Conservation (phyloP, 441 rosid genomes). For the Gossypium schwendimanii region DNA sequence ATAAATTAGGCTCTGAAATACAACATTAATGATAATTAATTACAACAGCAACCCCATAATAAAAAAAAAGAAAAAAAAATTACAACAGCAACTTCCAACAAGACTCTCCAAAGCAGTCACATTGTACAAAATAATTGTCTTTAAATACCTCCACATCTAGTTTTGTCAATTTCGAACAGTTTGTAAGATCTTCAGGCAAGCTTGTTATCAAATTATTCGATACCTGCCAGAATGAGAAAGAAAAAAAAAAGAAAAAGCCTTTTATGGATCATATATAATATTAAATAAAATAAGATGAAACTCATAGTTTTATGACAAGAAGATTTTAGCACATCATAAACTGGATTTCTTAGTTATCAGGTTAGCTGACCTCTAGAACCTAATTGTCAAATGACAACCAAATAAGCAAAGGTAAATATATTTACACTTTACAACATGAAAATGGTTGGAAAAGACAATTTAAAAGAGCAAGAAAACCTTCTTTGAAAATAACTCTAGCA, state of each 20-base stretch:
- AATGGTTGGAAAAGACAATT: background rate
- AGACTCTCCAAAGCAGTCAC: slow-evolving; percentile 11
- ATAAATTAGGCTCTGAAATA: slow-evolving; percentile 3
- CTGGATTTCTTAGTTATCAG: background rate
- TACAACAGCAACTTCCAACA: slow-evolving; percentile 3
- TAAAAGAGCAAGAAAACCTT: background rate
- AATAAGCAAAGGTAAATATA: background rate
- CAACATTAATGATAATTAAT: slow-evolving; percentile 5
- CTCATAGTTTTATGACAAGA: background rate
- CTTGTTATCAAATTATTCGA: slow-evolving; percentile 58
- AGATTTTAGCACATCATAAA: background rate
- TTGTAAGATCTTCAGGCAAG: slow-evolving; percentile 66
- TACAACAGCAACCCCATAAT: background rate
- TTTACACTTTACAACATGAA: background rate
- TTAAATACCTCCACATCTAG: slow-evolving; percentile 67
- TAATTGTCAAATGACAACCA: background rate
- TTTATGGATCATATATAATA: background rate
- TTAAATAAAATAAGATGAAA: background rate
- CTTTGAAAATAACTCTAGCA: background rate
- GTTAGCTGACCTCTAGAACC: background rate
- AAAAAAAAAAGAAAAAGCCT: background rate
- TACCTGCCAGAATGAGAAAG: slow-evolving; percentile 37
- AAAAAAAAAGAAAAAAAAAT: background rate
- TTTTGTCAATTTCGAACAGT: slow-evolving; percentile 66
- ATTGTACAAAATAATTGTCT: background rate